Conservation (phyloP, 2,329 filamentous ascomycete genomes). For the Colletotrichum costaricense region DNA sequence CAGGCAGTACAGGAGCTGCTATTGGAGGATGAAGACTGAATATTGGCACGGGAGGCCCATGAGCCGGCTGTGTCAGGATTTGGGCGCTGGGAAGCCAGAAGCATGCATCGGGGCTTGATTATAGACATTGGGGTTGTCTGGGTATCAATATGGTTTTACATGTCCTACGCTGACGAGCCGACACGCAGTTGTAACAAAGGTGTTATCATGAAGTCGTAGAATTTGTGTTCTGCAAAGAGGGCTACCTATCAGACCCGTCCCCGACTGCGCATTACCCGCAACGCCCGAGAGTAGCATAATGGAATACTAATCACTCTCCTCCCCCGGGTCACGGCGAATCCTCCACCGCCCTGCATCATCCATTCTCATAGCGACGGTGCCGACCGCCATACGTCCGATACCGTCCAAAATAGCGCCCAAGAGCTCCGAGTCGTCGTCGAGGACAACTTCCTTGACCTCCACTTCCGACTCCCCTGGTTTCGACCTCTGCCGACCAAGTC, state of each 20-base stretch:
- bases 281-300: background rate
- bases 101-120: background rate
- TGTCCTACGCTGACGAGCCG: background rate
- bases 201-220: background rate
- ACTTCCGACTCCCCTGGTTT: background rate
- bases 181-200: too few relatives aligned
- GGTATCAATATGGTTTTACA: background rate
- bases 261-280: background rate
- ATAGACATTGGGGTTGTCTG: background rate
- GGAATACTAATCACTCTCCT: background rate
- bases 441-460: conserved; percentile 1
- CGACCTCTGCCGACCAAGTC: background rate
- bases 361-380: conserved; percentile 44
- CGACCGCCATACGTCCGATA: conserved; percentile 46
- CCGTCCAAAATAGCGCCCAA: conserved; percentile 50
- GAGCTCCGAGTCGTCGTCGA: conserved; percentile 45
- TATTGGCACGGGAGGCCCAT: background rate
- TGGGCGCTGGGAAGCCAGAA: background rate
- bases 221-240: background rate
- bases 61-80: conserved; percentile 16
- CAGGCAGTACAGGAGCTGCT: conserved; percentile 46
- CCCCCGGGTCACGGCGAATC: conserved; percentile 39
- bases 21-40: conserved; percentile 37
- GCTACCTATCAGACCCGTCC: background rate
- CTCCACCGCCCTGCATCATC: conserved; percentile 55